phyloP scores from a whole-genome alignment of 2,329 filamentous ascomycete genomes.

The Knufia fluminis region DNA sequence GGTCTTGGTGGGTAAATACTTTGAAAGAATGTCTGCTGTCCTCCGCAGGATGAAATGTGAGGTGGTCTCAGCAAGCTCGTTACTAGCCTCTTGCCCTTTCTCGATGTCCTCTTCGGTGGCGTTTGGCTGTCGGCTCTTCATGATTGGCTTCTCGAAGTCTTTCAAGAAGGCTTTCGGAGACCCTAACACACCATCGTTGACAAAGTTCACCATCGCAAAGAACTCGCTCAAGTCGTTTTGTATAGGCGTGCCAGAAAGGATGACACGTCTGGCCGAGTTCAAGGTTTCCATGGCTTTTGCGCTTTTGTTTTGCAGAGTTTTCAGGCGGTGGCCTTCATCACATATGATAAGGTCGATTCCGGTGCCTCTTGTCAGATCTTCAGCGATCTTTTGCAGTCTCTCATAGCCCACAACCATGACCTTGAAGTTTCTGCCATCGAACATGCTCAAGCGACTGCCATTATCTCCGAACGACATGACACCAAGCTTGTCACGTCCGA shows the following conservation, averaged over 20 bases:
- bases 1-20: slow-evolving; percentile 57
- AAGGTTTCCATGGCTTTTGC: slow-evolving; percentile 56
- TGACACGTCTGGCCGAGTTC: slow-evolving; percentile 51
- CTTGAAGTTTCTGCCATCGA: slow-evolving; percentile 59
- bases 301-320: slow-evolving; percentile 60
- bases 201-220: slow-evolving; percentile 58
- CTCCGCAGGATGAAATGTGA: slow-evolving; percentile 57
- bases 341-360: slow-evolving; percentile 61
- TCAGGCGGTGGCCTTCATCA: slow-evolving; percentile 60
- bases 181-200: slow-evolving; percentile 57
- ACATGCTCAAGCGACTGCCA: slow-evolving; percentile 54
- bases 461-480: slow-evolving; percentile 57
- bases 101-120: slow-evolving; percentile 53
- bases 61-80: slow-evolving; percentile 53
- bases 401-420: slow-evolving; percentile 69
- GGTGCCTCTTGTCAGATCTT: slow-evolving; percentile 52
- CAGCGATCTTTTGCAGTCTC: slow-evolving; percentile 56
- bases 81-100: slow-evolving; percentile 52
- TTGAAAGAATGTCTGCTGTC: slow-evolving; percentile 56
- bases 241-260: slow-evolving; percentile 58
- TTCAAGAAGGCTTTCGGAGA: slow-evolving; percentile 54
- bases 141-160: slow-evolving; percentile 56
- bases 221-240: slow-evolving; percentile 62
- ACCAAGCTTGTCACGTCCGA: slow-evolving; percentile 60
- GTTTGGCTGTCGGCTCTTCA: slow-evolving; percentile 55